Percentiles rank a stretch among this genome's conserved stretches.
Conservation (phyloP, 306 rosid species). For the Styphnolobium japonicum region DNA sequence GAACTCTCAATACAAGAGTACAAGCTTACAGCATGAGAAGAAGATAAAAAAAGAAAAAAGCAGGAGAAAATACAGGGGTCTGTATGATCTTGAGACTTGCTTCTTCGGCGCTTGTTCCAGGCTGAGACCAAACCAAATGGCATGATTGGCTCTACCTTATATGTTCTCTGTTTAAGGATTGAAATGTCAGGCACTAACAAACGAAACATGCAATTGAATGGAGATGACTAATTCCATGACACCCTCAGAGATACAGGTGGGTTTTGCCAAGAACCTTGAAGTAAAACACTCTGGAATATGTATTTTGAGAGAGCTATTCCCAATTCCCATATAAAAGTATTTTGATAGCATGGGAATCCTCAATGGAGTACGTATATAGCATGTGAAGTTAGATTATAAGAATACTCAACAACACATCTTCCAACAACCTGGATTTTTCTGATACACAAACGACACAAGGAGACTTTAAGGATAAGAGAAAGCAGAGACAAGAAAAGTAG, state of each 20-base stretch:
- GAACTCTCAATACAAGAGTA: not conserved
- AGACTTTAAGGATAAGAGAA: constrained; percentile 81
- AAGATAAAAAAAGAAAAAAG: not conserved
- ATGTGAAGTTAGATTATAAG: constrained; percentile 57
- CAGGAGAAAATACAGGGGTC: constrained; percentile 64
- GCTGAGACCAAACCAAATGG: constrained; percentile 91
- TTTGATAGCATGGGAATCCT: constrained; percentile 31
- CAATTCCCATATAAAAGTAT: constrained; percentile 37
- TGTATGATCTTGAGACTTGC: constrained; percentile 71
- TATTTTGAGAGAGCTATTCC: constrained; percentile 19
- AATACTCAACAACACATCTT: constrained; percentile 48
- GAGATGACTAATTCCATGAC: constrained; percentile 29
- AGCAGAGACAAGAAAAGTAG: constrained; percentile 40
- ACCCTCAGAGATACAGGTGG: not conserved
- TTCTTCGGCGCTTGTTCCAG: constrained; percentile 91
- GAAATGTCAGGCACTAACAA: constrained; percentile 33
- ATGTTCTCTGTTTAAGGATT: constrained; percentile 13
- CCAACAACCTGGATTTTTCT: constrained; percentile 42
- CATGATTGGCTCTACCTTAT: constrained; percentile 48
- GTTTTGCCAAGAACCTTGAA: not conserved
- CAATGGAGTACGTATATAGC: constrained; percentile 47
- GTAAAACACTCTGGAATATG: not conserved
- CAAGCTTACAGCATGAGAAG: not conserved
- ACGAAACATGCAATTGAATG: constrained; percentile 27
- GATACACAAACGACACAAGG: constrained; percentile 10